Evolutionary conservation across 1,284 basidiomycete genomes (phyloP).

Genomic region (Anthracocystis setariae): DNA sequence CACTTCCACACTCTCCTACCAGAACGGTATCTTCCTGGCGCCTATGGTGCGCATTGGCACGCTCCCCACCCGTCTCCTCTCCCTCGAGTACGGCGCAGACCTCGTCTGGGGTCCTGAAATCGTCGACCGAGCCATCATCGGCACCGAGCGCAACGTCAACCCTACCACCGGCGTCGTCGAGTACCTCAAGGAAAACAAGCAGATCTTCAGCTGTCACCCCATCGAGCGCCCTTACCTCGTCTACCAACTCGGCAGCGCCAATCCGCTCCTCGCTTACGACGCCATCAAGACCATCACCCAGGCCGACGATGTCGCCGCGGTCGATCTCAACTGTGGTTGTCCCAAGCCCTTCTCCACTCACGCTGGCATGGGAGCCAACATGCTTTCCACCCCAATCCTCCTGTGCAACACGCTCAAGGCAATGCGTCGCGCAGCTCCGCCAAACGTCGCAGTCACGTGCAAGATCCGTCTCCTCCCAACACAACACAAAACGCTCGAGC

Average conservation of each 20-base stretch:
- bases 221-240: conserved; percentile 73
- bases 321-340: conserved; percentile 88
- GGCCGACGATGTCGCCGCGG: conserved; percentile 81
- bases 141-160: conserved; percentile 82
- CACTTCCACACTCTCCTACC: conserved; percentile 35
- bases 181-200: conserved; percentile 77
- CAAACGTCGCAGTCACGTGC: conserved; percentile 63
- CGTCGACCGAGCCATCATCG: conserved; percentile 94
- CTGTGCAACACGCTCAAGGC: conserved; percentile 76
- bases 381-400: conserved; percentile 89
- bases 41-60: conserved; percentile 66
- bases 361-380: conserved; percentile 93
- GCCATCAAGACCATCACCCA: conserved; percentile 86
- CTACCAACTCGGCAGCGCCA: conserved; percentile 86
- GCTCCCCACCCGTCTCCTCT: conserved; percentile 82
- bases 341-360: conserved; percentile 96
- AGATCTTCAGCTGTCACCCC: conserved; percentile 92
- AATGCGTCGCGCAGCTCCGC: conserved; percentile 72
- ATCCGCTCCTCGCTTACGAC: conserved; percentile 87
- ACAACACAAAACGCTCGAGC: conserved; percentile 84
- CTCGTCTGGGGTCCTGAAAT: conserved; percentile 98
- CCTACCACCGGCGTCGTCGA: conserved; percentile 89
- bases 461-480: conserved; percentile 91
- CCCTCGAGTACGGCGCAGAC: conserved; percentile 90
- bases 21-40: conserved; percentile 62